Percentiles rank a stretch among this genome's conserved stretches.
phyloP scores from a whole-genome alignment of 345 rosid genomes.

The Psidium friedrichsthalianum region DNA sequence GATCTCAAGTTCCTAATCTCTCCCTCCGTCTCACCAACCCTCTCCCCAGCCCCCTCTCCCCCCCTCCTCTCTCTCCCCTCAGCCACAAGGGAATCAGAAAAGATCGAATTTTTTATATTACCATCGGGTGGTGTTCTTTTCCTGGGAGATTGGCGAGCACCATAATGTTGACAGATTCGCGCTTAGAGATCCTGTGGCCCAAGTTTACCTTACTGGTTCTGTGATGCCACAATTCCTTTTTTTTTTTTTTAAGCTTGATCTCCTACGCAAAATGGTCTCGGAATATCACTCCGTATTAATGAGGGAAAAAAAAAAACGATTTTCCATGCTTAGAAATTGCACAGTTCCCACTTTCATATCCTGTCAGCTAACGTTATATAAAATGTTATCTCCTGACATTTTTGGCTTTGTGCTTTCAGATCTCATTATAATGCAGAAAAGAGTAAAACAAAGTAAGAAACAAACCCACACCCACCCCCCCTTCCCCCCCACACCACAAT shows the following conservation, averaged over 20 bases:
- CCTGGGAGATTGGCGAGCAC: background rate
- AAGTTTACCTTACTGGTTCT: background rate
- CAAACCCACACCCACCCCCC: too few relatives aligned
- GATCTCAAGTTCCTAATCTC: background rate
- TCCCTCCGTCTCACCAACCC: background rate
- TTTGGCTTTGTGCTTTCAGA: background rate
- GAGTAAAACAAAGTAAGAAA: background rate
- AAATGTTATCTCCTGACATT: background rate
- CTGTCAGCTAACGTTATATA: background rate
- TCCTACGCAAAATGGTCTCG: background rate
- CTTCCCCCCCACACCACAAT: too few relatives aligned
- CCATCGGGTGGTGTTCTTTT: background rate
- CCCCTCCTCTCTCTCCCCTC: background rate
- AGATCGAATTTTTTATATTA: background rate
- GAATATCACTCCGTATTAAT: background rate
- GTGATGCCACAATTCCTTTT: background rate
- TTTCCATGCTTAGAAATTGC: background rate
- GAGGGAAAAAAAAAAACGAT: background rate
- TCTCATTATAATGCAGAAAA: background rate
- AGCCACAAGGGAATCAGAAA: background rate
- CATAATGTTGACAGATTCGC: background rate
- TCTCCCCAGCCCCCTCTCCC: background rate
- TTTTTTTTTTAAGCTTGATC: background rate
- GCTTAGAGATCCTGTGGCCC: background rate
- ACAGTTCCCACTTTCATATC: background rate